These are phyloP conservation scores for Calonectria pseudoturangicola DNA, from an alignment of 2,329 filamentous ascomycete genomes.

Conservation along the genomic window DNA sequence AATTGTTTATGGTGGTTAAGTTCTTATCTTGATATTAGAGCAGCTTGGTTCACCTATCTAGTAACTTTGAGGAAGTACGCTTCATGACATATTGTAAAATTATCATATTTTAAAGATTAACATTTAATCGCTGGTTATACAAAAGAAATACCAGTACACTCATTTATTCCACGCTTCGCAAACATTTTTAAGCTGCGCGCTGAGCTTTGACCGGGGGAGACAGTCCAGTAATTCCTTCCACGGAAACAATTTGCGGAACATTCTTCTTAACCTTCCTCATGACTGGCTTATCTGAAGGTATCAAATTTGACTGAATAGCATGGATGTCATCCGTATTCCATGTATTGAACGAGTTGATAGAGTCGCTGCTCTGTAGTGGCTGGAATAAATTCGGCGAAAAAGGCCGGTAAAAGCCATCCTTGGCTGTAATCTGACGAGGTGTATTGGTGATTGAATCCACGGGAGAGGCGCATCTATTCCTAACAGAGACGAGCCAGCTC, in stretches of 20 bases:
- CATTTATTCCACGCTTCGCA: no score
- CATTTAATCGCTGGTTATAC: no score
- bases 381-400: neutral
- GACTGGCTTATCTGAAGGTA: neutral
- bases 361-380: neutral
- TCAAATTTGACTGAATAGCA: neutral
- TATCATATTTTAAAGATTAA: no score
- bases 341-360: neutral
- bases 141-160: no score
- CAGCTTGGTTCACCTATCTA: no score
- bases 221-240: neutral
- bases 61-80: no score
- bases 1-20: no score
- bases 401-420: neutral
- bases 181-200: neutral
- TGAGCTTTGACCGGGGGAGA: neutral
- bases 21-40: no score
- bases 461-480: neutral
- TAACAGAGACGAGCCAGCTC: neutral
- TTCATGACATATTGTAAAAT: no score
- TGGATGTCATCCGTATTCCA: constrained; percentile 11
- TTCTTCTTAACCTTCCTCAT: neutral
- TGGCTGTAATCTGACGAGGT: neutral
- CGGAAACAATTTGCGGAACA: neutral
- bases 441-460: neutral